Evolutionary conservation across 352 stramenopile species (phyloP).

Genomic region (Pilasporangium apinafurcum): DNA sequence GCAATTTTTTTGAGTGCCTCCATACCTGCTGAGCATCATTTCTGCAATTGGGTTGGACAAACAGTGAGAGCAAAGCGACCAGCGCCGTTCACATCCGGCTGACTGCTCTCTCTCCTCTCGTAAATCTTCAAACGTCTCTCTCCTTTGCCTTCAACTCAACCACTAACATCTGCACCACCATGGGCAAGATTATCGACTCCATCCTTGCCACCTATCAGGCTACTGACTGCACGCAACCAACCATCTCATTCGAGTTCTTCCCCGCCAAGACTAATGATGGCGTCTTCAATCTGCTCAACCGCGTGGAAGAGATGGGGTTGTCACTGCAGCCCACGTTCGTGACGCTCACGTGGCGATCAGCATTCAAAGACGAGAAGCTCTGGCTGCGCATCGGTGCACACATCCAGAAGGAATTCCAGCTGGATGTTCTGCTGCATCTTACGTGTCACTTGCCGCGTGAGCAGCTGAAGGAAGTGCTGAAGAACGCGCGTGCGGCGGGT

Average conservation of each 20-base stretch:
- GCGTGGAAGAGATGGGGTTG: constrained; percentile 84
- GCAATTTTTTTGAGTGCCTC: neutral
- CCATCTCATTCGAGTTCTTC: constrained; percentile 86
- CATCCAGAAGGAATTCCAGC: constrained; percentile 82
- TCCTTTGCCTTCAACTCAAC: neutral
- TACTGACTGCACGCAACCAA: constrained; percentile 34
- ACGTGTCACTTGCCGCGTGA: constrained; percentile 74
- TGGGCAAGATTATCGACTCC: constrained; percentile 84
- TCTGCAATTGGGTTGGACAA: neutral
- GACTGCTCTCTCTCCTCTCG: neutral
- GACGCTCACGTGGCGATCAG: constrained; percentile 86
- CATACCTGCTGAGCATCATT: neutral
- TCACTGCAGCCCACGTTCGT: constrained; percentile 83
- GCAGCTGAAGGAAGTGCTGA: constrained; percentile 54
- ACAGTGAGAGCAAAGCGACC: constrained; percentile 1
- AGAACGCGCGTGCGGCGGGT: constrained; percentile 62
- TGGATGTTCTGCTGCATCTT: constrained; percentile 77
- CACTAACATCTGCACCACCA: constrained; percentile 9
- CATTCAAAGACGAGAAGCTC: constrained; percentile 84
- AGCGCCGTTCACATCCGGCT: neutral
- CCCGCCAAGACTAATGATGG: constrained; percentile 81
- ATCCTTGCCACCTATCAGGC: constrained; percentile 47
- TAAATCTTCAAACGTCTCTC: neutral
- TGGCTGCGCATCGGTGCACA: constrained; percentile 88
- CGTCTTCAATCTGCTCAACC: constrained; percentile 79